phyloP scores from a whole-genome alignment of 2,329 filamentous ascomycete species.

The Beauveria varroae region DNA sequence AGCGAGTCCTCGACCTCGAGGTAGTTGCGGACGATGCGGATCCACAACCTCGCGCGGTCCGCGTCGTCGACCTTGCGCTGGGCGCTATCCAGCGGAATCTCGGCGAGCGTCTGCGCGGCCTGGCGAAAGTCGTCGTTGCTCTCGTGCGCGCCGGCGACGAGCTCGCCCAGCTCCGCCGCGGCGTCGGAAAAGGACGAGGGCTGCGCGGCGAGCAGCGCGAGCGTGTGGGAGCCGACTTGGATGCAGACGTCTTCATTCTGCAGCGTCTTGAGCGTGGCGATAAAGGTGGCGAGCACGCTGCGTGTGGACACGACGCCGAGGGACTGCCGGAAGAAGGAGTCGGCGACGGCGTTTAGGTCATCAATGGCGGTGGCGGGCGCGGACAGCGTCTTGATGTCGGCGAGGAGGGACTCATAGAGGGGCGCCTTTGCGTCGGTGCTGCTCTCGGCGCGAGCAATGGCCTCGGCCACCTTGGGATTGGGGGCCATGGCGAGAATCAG shows the following conservation, averaged over 20 bases:
- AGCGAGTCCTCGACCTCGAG: constrained; percentile 90
- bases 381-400: constrained; percentile 33
- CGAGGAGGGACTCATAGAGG: constrained; percentile 39
- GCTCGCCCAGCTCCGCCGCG: constrained; percentile 67
- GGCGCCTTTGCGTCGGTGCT: constrained; percentile 33
- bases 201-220: constrained; percentile 55
- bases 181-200: constrained; percentile 74
- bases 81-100: constrained; percentile 81
- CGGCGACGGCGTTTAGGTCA: constrained; percentile 61
- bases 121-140: constrained; percentile 69
- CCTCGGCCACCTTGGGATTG: constrained; percentile 33
- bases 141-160: constrained; percentile 79
- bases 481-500: constrained; percentile 27
- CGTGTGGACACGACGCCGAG: constrained; percentile 72
- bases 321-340: constrained; percentile 58
- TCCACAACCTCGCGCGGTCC: constrained; percentile 79
- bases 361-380: constrained; percentile 31
- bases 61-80: constrained; percentile 77
- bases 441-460: constrained; percentile 33
- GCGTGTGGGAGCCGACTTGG: constrained; percentile 66
- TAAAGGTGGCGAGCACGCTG: constrained; percentile 60
- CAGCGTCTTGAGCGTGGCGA: constrained; percentile 53
- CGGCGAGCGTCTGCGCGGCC: constrained; percentile 71
- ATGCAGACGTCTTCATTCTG: constrained; percentile 61
- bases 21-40: constrained; percentile 89